A percentile compares a stretch with the other conserved stretches of the same genome.
phyloP scores from a whole-genome alignment of 179 eudicot genomes.

The Monotropa hypopitys region DNA sequence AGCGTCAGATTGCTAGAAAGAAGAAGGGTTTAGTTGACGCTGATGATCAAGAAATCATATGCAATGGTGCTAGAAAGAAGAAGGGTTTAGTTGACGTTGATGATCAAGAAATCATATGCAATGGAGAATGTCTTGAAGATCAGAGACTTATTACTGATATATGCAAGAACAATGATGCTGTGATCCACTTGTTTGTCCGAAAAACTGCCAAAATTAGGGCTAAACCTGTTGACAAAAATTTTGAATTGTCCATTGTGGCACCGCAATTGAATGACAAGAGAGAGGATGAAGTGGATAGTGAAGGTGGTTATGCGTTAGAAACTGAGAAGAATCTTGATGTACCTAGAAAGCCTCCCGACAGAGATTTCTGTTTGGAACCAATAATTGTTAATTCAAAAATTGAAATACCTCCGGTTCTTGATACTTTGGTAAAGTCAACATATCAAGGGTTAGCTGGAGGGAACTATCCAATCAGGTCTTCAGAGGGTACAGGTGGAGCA shows the following conservation, averaged over 20 bases:
- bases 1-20: conserved; percentile 41
- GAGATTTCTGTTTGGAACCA: conserved; percentile 48
- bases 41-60: conserved; percentile 17
- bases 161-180: conserved; percentile 43
- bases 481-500: conserved; percentile 83
- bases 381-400: conserved; percentile 38
- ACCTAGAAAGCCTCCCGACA: conserved; percentile 22
- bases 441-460: conserved; percentile 50
- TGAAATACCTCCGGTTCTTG: conserved; percentile 22
- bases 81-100: conserved; percentile 30
- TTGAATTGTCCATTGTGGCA: conserved; percentile 53
- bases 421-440: conserved; percentile 36
- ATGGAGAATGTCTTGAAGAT: conserved; percentile 60
- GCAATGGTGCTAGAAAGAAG: conserved; percentile 42
- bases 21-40: conserved; percentile 36
- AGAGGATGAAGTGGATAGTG: conserved; percentile 1
- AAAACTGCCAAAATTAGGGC: conserved; percentile 52
- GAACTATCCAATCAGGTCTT: conserved; percentile 45
- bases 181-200: conserved; percentile 57
- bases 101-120: conserved; percentile 22
- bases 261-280: conserved; percentile 21
- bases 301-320: conserved; percentile 9
- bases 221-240: conserved; percentile 31
- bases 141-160: conserved; percentile 44
- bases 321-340: conserved; percentile 18